Evolutionary conservation across 192 early-diverging fungal species (phyloP), one percentile per base, ranked within the genome.

Genomic region (Gaertneriomyces sp.): DNA sequence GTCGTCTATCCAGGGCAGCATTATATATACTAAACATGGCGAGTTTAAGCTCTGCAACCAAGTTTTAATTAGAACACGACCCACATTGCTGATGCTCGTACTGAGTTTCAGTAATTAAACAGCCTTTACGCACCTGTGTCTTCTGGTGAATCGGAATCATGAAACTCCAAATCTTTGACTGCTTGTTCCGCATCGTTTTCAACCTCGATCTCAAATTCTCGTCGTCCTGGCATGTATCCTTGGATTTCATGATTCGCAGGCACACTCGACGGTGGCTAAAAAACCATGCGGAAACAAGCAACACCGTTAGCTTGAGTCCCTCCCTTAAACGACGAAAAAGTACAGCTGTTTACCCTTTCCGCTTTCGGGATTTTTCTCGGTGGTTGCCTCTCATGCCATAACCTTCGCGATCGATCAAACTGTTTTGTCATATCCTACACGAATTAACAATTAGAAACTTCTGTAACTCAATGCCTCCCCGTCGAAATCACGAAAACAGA

Each of bases 141-240:
- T 59, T 92, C 91, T 10, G 81, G 79, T 7, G 87, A 74, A 65
- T 99, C 95, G 45, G 87, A 87, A 39, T 96, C 94, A 53, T 81
- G 83, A 71, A 99, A 91, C 46, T 87, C 77, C 84, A 99, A 90
- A 63, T 99, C 95, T 66, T 98, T 99, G 56, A 99, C 87, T 9
- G 78, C 69, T 49, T 89, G 83, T 78, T 99, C 97, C 4, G 95
- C 94, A 43, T 96, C 94, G 61, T 98, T 96, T 53, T 98, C 95
- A 63, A 85, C 85, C 74, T 99, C 97, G n/a, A 82, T 84, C 58
- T 99, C 97, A 75, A 97, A 99, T 76, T 99, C 97, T 20, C 85
- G 71, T 17, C 97, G 90, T 11, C 89, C 89, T 14, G 97, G 97
- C 97, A 99, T 99, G 64, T 90, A 99, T 5, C 97, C 97, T 40